Evolutionary conservation across 768 basidiomycete genomes (phyloP).

Genomic region (Gyrodon lividus): DNA sequence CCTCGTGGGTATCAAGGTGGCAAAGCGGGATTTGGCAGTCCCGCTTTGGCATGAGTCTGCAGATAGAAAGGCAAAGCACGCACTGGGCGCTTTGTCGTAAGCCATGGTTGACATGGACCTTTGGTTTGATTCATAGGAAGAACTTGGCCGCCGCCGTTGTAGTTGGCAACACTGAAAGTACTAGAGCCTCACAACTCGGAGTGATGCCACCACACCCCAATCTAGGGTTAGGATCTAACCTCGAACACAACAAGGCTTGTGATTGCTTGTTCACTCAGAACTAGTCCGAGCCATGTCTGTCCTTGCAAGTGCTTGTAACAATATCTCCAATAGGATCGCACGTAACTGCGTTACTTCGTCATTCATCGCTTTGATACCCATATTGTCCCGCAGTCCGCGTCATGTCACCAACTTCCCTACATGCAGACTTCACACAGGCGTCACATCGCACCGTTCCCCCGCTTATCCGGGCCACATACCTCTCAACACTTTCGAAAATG

Average conservation of each 20-base stretch:
- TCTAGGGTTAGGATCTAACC: constrained; percentile 17
- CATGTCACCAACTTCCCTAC: not conserved
- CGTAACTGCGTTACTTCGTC: not conserved
- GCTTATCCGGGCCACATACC: constrained; percentile 82
- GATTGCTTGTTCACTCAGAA: no score
- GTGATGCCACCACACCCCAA: constrained; percentile 10
- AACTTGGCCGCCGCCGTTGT: no score
- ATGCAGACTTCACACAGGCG: constrained; percentile 16
- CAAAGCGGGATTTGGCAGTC: constrained; percentile 9
- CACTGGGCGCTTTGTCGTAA: not conserved
- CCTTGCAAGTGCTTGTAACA: not conserved
- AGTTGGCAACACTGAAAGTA: not conserved
- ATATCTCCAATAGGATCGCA: not conserved
- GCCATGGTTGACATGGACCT: no score
- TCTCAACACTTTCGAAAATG: constrained; percentile 78
- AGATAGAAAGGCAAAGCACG: not conserved
- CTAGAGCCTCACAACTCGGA: not conserved
- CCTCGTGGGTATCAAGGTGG: constrained; percentile 13
- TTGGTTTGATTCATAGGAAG: no score
- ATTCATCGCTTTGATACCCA: not conserved
- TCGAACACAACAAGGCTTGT: no score
- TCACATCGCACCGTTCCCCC: constrained; percentile 29
- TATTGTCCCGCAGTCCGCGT: not conserved
- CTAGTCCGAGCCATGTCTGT: not conserved
- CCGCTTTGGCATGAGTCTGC: not conserved